Percentiles rank a stretch among this genome's conserved stretches.
Evolutionary conservation across 208 protist genomes (phyloP).

Genomic region (Sergeia podlipaevii): DNA sequence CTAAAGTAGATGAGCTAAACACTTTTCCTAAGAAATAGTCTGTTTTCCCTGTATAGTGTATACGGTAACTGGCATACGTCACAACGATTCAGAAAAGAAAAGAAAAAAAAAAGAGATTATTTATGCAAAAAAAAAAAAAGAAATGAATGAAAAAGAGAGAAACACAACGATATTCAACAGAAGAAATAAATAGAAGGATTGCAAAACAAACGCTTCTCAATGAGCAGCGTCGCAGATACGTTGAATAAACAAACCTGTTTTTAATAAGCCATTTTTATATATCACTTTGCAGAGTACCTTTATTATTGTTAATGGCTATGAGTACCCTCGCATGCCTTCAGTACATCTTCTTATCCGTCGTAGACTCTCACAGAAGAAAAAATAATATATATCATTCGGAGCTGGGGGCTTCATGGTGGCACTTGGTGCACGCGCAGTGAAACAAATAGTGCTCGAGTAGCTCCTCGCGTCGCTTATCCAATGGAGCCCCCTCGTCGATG

Average conservation of each 20-base stretch:
- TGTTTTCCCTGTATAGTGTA: too few species aligned
- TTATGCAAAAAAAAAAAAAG: conserved; percentile 12
- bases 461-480: conserved; percentile 42
- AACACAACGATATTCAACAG: not conserved
- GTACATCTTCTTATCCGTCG: not conserved
- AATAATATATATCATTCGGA: not conserved
- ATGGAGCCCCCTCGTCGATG: conserved; percentile 47
- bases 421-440: conserved; percentile 42
- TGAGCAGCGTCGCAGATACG: not conserved
- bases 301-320: too few species aligned
- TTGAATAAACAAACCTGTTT: too few species aligned
- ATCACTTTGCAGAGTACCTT: too few species aligned
- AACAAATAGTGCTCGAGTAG: conserved; percentile 81
- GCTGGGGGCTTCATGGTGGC: conserved; percentile 8
- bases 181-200: conserved; percentile 1
- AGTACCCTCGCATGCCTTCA: too few species aligned
- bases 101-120: too few species aligned
- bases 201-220: too few species aligned
- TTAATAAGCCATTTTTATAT: too few species aligned
- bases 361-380: not conserved
- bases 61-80: too few species aligned
- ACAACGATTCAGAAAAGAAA: too few species aligned
- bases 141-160: conserved; percentile 5
- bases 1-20: not conserved
- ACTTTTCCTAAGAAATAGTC: too few species aligned